Base-by-base conservation (phyloP, 2,329 filamentous ascomycete genomes). In the Cyclaneusma minus region DNA sequence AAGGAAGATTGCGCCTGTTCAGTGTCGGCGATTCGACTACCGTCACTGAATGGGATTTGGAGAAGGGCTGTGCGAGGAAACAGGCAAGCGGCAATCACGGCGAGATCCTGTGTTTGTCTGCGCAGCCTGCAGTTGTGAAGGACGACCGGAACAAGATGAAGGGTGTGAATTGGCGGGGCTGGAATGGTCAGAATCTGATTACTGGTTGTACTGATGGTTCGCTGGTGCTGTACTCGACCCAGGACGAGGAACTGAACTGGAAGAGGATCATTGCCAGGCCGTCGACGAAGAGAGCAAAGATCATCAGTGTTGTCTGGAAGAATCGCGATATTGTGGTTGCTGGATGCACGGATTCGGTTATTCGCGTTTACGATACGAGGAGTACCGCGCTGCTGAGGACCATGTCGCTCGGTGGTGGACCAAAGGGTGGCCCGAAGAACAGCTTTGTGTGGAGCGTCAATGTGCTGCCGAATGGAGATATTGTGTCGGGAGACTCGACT, bases 301-400 rank as follows among this genome's bases (percentile, higher is more conserved):
- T 92, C 46, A 72, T 95, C 42, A 93, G 83, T 55, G 73, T 98
- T 35, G 70, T 78, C 13, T 98, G 91, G 54, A 84, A 94, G 52
- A 77, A 80, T 38, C 72, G 78, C 30, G 69, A 87, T 43, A 71
- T 74, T 17, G 73, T 87, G 31, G 70, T 94, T 21, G 84, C 87
- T 18, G 89, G 89, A 13, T 95, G 89, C 49, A 87, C 84, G n/a
- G 87, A 98, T 55, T 85, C 84, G 51, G 82, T 73, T n/a, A 89
- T 98, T 37, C 77, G 87, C 35, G 68, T 89, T 28, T 92, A 85
- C 52, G 84, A 95, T 48, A 76, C 83, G 38, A 65, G 79, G 26
- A 87, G 70, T 44, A 81, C 82, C 9, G 65, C 72, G 27, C 62
- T 81, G 33, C 48, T 93, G 31, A 68, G 83, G 23, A 81, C 71